Percentiles rank a stretch among this genome's conserved stretches.
phyloP scores from a whole-genome alignment of 805 yeast genomes.

The Teunomyces stri region DNA sequence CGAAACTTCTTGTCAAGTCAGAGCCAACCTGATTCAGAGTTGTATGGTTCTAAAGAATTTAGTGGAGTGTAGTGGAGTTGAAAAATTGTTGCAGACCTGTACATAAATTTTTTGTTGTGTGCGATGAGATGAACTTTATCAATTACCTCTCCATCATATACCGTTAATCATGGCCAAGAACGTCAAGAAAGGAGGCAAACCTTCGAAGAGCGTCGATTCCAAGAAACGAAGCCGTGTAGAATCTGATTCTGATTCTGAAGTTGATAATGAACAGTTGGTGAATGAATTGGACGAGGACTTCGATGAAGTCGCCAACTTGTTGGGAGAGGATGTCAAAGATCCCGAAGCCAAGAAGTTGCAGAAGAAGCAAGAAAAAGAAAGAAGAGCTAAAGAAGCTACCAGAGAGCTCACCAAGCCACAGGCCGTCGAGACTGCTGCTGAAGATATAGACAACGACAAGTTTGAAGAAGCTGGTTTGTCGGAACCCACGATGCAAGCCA shows the following conservation, averaged over 20 bases:
- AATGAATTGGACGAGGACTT: slow-evolving; percentile 55
- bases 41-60: no score
- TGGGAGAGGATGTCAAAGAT: slow-evolving; percentile 44
- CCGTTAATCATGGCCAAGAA: slow-evolving; percentile 9
- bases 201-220: slow-evolving; percentile 20
- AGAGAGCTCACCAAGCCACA: slow-evolving; percentile 30
- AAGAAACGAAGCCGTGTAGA: slow-evolving; percentile 18
- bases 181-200: slow-evolving; percentile 8
- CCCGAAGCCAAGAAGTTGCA: slow-evolving; percentile 33
- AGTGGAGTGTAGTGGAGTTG: no score
- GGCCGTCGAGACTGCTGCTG: slow-evolving; percentile 22
- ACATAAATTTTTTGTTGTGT: not conserved
- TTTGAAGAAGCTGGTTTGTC: slow-evolving; percentile 58
- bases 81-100: not conserved
- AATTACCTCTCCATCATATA: not conserved
- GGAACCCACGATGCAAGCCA: slow-evolving; percentile 77
- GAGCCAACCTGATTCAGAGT: no score
- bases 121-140: slow-evolving; percentile 9
- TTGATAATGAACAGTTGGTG: slow-evolving; percentile 44
- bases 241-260: slow-evolving; percentile 25
- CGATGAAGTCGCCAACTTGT: slow-evolving; percentile 54
- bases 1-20: no score
- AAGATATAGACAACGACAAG: slow-evolving; percentile 29
- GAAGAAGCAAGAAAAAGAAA: slow-evolving; percentile 17
- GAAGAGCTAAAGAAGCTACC: slow-evolving; percentile 19